Conservation (phyloP, 257 asterid genomes). For the Scutellaria galericulata region DNA sequence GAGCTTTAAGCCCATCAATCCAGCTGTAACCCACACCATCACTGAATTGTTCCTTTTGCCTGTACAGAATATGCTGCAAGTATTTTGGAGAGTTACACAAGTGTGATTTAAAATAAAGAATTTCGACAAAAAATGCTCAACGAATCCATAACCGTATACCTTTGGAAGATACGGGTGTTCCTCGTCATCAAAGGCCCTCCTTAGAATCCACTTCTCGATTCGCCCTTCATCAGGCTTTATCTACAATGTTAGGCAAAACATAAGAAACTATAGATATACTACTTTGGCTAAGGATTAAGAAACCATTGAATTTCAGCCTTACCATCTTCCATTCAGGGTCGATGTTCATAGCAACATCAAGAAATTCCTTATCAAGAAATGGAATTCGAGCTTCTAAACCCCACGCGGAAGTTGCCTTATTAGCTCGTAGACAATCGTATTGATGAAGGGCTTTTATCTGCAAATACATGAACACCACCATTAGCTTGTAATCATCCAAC, state of each 20-base stretch:
- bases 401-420: slow-evolving; percentile 97
- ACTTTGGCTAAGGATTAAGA: too few species aligned
- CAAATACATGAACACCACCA: slow-evolving; percentile 19
- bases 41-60: slow-evolving; percentile 97
- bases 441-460: slow-evolving; percentile 97
- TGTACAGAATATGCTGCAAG: slow-evolving; percentile 87
- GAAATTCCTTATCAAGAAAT: slow-evolving; percentile 86
- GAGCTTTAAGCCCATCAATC: slow-evolving; percentile 98
- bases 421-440: slow-evolving; percentile 93
- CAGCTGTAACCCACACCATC: slow-evolving; percentile 99
- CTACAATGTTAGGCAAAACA: slow-evolving; percentile 41
- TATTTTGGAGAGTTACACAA: slow-evolving; percentile 17
- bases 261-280: slow-evolving; percentile 17
- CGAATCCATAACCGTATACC: slow-evolving; percentile 45
- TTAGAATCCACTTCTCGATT: slow-evolving; percentile 91
- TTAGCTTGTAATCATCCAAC: not conserved
- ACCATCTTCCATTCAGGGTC: slow-evolving; percentile 96
- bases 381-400: slow-evolving; percentile 98
- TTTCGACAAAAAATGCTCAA: not conserved
- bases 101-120: slow-evolving; percentile 17
- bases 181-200: slow-evolving; percentile 95
- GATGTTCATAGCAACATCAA: slow-evolving; percentile 84
- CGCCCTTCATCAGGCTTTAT: slow-evolving; percentile 76
- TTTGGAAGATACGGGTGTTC: slow-evolving; percentile 91
- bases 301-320: not conserved